phyloP scores from a whole-genome alignment of 805 yeast genomes.

The Kluyveromyces wickerhamii region DNA sequence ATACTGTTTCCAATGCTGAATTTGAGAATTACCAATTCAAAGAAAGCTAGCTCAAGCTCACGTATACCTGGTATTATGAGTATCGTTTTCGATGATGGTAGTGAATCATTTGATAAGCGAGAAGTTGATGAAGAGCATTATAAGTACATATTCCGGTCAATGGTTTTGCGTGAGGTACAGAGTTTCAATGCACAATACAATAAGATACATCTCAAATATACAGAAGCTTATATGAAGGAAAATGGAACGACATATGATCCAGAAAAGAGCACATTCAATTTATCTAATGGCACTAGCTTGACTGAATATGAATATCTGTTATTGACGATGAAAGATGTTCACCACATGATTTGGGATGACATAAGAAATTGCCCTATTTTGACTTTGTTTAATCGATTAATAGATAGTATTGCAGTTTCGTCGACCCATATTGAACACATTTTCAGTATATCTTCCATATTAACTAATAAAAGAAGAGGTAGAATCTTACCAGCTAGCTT shows the following conservation, averaged over 20 bases:
- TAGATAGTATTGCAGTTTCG: constrained; percentile 5
- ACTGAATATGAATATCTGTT: constrained; percentile 5
- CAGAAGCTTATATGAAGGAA: constrained; percentile 1
- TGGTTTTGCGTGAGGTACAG: constrained; percentile 3
- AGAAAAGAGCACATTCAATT: background rate
- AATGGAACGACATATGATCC: background rate
- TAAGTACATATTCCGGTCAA: background rate
- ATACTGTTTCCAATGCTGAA: constrained; percentile 4
- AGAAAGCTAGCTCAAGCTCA: background rate
- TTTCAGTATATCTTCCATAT: constrained; percentile 5
- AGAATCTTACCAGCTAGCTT: constrained; percentile 3
- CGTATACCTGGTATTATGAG: constrained; percentile 5
- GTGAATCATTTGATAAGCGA: constrained; percentile 1
- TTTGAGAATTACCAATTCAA: background rate
- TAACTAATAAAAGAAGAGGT: constrained; percentile 4
- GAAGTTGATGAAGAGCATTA: constrained; percentile 1
- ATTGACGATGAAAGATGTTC: constrained; percentile 2
- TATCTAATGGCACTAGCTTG: constrained; percentile 1
- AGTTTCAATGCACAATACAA: constrained; percentile 5
- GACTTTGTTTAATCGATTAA: constrained; percentile 1
- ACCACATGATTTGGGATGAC: constrained; percentile 4
- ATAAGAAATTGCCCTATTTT: constrained; percentile 3
- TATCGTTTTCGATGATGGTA: constrained; percentile 4
- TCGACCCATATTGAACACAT: constrained; percentile 6
- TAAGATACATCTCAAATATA: constrained; percentile 3